A percentile compares a stretch with the other conserved stretches of the same genome.
Conservation (phyloP, 805 yeast species). For the Zygoascus tannicola region DNA sequence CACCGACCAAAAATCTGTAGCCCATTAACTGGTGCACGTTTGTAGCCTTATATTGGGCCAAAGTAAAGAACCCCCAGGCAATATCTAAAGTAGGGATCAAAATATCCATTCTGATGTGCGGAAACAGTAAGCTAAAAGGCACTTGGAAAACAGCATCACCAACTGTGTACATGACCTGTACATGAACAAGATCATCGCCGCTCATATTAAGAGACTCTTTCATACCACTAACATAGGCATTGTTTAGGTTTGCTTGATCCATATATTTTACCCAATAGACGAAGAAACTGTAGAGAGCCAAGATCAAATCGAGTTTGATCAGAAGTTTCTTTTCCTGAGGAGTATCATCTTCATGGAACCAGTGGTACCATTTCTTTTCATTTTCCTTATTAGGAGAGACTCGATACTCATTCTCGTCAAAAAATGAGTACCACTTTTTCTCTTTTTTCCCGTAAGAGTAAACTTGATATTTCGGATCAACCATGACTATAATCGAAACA, state of each 20-base stretch:
- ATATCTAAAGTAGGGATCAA: constrained; percentile 48
- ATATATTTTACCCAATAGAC: constrained; percentile 65
- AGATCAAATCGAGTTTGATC: constrained; percentile 46
- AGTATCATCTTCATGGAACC: constrained; percentile 28
- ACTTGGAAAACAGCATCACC: constrained; percentile 54
- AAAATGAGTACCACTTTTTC: not conserved
- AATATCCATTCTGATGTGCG: constrained; percentile 47
- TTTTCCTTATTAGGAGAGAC: constrained; percentile 4
- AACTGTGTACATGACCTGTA: constrained; percentile 48
- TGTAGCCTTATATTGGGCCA: constrained; percentile 43
- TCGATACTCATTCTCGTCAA: constrained; percentile 10
- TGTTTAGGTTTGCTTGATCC: constrained; percentile 36
- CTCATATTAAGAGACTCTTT: constrained; percentile 44
- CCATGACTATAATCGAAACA: not conserved
- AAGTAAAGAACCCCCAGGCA: constrained; percentile 59
- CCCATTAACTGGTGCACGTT: constrained; percentile 47
- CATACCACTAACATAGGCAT: constrained; percentile 62
- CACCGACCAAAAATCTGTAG: constrained; percentile 56
- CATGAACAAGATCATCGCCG: constrained; percentile 53
- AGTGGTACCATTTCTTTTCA: constrained; percentile 9
- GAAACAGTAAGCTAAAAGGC: constrained; percentile 51
- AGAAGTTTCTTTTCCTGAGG: constrained; percentile 40
- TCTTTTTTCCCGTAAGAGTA: not conserved
- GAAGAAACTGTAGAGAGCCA: constrained; percentile 48
- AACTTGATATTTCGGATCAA: not conserved